Percentiles rank a stretch among this genome's conserved stretches.
These are phyloP conservation scores for Vigna unguiculata DNA, from an alignment of 306 rosid species.

Conservation along the genomic window DNA sequence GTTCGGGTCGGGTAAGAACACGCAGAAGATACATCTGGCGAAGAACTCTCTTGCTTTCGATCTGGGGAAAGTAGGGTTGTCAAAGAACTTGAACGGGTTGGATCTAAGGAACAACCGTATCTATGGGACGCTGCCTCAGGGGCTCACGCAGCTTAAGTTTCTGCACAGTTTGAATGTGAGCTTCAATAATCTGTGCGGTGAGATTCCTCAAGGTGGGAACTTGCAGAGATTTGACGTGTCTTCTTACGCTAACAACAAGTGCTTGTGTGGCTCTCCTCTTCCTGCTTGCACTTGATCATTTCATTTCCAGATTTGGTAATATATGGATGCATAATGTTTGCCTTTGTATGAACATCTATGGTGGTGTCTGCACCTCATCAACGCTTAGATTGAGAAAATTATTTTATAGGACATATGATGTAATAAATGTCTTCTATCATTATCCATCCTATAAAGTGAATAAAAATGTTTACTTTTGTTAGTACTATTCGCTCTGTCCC, in stretches of 20 bases:
- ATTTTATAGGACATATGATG: too few relatives aligned
- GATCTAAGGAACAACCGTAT: conserved; percentile 42
- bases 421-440: too few relatives aligned
- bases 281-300: background rate
- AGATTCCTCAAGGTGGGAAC: conserved; percentile 45
- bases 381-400: too few relatives aligned
- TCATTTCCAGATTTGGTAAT: background rate
- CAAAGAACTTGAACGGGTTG: conserved; percentile 7
- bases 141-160: conserved; percentile 19
- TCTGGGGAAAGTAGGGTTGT: conserved; percentile 38
- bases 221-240: conserved; percentile 35
- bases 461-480: too few relatives aligned
- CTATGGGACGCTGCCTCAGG: conserved; percentile 39
- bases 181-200: conserved; percentile 40
- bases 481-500: too few relatives aligned
- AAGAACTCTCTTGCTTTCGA: conserved; percentile 38
- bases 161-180: conserved; percentile 42
- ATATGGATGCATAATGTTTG: background rate
- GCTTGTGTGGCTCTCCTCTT: conserved; percentile 48
- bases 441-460: too few relatives aligned
- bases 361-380: too few relatives aligned
- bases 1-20: conserved; percentile 31
- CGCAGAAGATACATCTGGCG: conserved; percentile 28
- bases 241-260: conserved; percentile 34
- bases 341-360: too few relatives aligned